phyloP scores from a whole-genome alignment of 371 early-diverging fungal species.

The Zychaea mexicana region DNA sequence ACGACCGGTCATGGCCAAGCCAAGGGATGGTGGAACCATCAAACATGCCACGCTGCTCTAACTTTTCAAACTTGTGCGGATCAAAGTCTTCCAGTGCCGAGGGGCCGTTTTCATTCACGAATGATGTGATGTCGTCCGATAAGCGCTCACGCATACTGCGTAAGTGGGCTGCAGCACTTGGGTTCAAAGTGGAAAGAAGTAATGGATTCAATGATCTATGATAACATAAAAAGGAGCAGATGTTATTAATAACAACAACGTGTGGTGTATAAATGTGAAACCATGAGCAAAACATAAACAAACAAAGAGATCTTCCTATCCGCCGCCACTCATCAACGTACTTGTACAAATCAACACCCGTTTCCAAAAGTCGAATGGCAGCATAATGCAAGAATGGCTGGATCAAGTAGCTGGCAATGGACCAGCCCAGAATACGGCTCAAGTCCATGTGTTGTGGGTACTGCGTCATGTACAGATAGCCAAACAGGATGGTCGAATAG shows the following conservation, averaged over 20 bases:
- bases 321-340: conserved; percentile 9
- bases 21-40: conserved; percentile 6
- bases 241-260: too few species aligned
- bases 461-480: conserved; percentile 16
- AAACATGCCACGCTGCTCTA: conserved; percentile 18
- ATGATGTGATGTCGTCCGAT: conserved; percentile 35
- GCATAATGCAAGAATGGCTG: conserved; percentile 57
- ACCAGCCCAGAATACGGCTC: background rate
- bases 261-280: too few species aligned
- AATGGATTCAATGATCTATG: conserved; percentile 26
- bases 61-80: conserved; percentile 25
- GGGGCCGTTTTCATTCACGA: conserved; percentile 46
- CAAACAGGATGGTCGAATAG: conserved; percentile 47
- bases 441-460: conserved; percentile 7
- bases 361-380: conserved; percentile 59
- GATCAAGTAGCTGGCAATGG: conserved; percentile 30
- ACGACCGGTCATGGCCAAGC: conserved; percentile 9
- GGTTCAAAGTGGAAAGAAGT: conserved; percentile 21
- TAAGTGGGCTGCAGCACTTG: conserved; percentile 22
- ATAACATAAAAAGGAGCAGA: background rate
- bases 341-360: conserved; percentile 62
- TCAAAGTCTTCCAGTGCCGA: conserved; percentile 39
- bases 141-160: conserved; percentile 29
- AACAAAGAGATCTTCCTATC: background rate
- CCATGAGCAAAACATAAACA: background rate